These are phyloP conservation scores for Ganoderma leucocontextum DNA, from an alignment of 1,284 basidiomycete genomes.

Conservation along the genomic window DNA sequence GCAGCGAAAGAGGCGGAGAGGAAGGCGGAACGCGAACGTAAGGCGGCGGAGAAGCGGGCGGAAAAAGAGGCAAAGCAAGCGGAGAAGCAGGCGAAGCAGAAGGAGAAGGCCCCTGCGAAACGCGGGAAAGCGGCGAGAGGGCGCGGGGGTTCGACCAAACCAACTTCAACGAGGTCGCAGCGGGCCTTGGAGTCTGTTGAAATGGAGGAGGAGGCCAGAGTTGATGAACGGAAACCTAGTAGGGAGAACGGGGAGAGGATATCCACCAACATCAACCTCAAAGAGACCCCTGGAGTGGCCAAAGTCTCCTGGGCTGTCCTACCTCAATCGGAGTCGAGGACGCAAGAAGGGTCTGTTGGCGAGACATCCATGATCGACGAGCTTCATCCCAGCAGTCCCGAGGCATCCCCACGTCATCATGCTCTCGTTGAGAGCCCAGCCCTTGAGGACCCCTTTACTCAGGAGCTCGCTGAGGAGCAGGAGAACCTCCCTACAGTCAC, in stretches of 20 bases:
- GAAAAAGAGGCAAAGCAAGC: slow-evolving; percentile 31
- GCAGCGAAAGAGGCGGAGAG: slow-evolving; percentile 39
- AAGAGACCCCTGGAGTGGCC: slow-evolving; percentile 19
- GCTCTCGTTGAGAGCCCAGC: slow-evolving; percentile 4
- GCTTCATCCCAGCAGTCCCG: slow-evolving; percentile 46
- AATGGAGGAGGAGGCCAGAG: slow-evolving; percentile 8
- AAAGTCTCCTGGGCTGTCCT: slow-evolving; percentile 38
- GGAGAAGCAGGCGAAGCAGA: slow-evolving; percentile 33
- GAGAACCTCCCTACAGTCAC: slow-evolving; percentile 16
- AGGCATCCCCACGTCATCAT: slow-evolving; percentile 9
- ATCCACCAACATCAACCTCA: not conserved
- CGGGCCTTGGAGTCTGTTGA: slow-evolving; percentile 14
- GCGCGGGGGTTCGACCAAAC: slow-evolving; percentile 18
- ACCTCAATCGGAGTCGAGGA: slow-evolving; percentile 20
- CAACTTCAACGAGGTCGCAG: slow-evolving; percentile 21
- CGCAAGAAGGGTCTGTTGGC: slow-evolving; percentile 27
- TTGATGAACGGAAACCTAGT: not conserved
- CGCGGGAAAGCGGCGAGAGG: slow-evolving; percentile 16
- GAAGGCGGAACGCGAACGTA: slow-evolving; percentile 35
- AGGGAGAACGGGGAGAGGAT: not conserved
- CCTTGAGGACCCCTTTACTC: slow-evolving; percentile 1
- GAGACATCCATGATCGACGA: slow-evolving; percentile 46
- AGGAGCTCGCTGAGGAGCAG: not conserved
- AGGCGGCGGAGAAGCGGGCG: slow-evolving; percentile 33
- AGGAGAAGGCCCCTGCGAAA: slow-evolving; percentile 29